Evolutionary conservation across 768 basidiomycete species (phyloP).

Genomic region (Leccinum boreale): DNA sequence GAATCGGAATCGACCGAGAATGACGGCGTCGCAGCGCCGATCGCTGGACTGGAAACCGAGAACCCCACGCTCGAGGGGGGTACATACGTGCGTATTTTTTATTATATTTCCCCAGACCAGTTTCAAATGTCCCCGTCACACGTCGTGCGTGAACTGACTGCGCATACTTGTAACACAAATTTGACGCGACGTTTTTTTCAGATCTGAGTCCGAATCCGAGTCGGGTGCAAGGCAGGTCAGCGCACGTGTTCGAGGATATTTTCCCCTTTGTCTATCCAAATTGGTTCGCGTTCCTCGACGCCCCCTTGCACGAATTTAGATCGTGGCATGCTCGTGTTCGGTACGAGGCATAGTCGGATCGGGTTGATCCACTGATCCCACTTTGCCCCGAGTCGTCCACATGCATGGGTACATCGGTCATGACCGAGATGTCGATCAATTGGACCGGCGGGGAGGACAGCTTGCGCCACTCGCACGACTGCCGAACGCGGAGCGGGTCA

Average conservation of each 20-base stretch:
- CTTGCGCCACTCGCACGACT: background rate
- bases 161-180: background rate
- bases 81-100: background rate
- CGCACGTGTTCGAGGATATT: background rate
- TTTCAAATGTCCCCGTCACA: background rate
- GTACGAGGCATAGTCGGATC: background rate
- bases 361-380: background rate
- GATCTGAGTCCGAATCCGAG: background rate
- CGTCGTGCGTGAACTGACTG: background rate
- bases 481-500: background rate
- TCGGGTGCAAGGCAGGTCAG: background rate
- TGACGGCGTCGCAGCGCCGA: background rate
- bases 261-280: background rate
- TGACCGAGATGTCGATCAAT: background rate
- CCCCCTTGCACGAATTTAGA: background rate
- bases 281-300: background rate
- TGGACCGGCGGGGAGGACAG: background rate
- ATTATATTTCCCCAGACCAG: background rate
- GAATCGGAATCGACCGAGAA: background rate
- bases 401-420: background rate
- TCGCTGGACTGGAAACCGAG: background rate
- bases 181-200: background rate
- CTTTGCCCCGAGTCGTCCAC: background rate
- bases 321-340: background rate
- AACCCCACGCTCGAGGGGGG: background rate